phyloP scores from a whole-genome alignment of 345 rosid species.

The Boechera stricta region DNA sequence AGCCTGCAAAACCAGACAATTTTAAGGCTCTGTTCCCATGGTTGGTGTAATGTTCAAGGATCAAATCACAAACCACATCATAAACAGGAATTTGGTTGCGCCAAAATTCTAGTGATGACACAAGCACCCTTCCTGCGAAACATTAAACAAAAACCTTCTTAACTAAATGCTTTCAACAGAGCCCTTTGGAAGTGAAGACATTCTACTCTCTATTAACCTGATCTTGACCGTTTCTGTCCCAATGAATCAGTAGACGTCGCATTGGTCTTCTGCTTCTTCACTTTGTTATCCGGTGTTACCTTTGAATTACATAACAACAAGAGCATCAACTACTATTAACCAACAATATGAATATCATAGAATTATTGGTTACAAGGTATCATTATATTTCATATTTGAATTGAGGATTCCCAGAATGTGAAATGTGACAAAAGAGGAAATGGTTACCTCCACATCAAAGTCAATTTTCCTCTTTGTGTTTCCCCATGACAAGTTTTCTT shows the following conservation, averaged over 20 bases:
- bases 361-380: neutral
- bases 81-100: constrained; percentile 80
- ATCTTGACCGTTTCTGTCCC: constrained; percentile 46
- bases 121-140: constrained; percentile 73
- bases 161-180: neutral
- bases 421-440: neutral
- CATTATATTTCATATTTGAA: constrained; percentile 5
- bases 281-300: constrained; percentile 41
- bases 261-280: constrained; percentile 9
- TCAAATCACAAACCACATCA: constrained; percentile 46
- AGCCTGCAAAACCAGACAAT: constrained; percentile 27
- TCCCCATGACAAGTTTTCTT: constrained; percentile 24
- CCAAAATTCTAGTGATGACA: constrained; percentile 80
- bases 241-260: constrained; percentile 28
- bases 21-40: constrained; percentile 8
- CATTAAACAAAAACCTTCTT: constrained; percentile 2
- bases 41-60: neutral
- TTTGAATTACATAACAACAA: constrained; percentile 33
- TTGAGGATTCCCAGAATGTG: constrained; percentile 3
- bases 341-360: constrained; percentile 1
- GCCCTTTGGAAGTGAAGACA: neutral
- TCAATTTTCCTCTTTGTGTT: constrained; percentile 34
- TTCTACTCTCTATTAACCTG: constrained; percentile 34
- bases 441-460: constrained; percentile 43
- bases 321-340: constrained; percentile 29